Conservation (phyloP, 2,329 filamentous ascomycete species). For the Fusarium setosum region DNA sequence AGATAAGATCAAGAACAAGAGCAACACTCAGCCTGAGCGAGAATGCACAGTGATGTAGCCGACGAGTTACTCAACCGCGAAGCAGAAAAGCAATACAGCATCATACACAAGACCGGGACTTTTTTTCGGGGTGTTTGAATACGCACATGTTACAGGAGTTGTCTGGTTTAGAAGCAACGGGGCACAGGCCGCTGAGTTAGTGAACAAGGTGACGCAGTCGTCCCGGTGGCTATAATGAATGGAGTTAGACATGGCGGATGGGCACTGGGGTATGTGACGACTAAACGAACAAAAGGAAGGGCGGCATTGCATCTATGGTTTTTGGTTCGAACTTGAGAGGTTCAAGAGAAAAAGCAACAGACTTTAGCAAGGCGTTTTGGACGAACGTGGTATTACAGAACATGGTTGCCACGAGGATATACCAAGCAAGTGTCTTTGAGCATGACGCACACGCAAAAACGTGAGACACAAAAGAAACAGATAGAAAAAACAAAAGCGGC, state of each 20-base stretch:
- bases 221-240: conserved; percentile 17
- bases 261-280: background rate
- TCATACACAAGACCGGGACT: background rate
- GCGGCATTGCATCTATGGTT: background rate
- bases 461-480: conserved; percentile 2
- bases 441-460: conserved; percentile 12
- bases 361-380: conserved; percentile 38
- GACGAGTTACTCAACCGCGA: background rate
- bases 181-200: background rate
- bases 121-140: conserved; percentile 21
- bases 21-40: conserved; percentile 54
- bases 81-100: background rate
- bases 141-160: conserved; percentile 29
- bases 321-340: background rate
- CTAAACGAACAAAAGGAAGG: background rate
- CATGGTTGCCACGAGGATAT: conserved; percentile 10
- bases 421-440: background rate
- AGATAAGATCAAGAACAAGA: conserved; percentile 52
- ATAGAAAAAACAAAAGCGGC: background rate
- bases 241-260: conserved; percentile 7
- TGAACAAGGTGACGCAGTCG: background rate
- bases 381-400: conserved; percentile 17
- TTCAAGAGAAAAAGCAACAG: conserved; percentile 15
- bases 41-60: conserved; percentile 61
- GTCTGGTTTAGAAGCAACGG: conserved; percentile 11